phyloP scores from a whole-genome alignment of 148 eudicot genomes.

The Cornus controversa region DNA sequence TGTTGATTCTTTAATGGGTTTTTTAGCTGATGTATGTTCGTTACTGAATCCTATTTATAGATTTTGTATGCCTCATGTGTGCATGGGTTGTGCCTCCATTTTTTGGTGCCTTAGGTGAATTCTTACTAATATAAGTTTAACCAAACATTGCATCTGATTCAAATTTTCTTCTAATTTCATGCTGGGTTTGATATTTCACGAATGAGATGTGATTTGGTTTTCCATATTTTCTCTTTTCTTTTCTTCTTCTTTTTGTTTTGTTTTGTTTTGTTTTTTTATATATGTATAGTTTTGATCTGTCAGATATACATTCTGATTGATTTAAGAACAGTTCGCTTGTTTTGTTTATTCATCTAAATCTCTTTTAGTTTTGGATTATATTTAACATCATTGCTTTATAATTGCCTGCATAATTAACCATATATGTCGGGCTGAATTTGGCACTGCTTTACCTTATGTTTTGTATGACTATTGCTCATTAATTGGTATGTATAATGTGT shows the following conservation, averaged over 20 bases:
- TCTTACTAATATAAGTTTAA: too few relatives aligned
- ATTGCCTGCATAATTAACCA: not conserved
- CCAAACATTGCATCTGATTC: not conserved
- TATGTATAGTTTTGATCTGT: too few relatives aligned
- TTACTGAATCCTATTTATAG: too few relatives aligned
- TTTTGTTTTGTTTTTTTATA: too few relatives aligned
- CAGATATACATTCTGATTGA: not conserved
- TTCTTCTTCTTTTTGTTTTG: too few relatives aligned
- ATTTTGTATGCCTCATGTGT: too few relatives aligned
- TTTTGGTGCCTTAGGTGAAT: too few relatives aligned
- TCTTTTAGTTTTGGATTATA: not conserved
- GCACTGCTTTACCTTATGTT: not conserved
- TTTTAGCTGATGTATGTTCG: too few relatives aligned
- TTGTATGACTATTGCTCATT: not conserved
- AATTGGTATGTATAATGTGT: not conserved
- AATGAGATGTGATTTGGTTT: not conserved
- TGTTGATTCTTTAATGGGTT: too few relatives aligned
- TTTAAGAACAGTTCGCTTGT: not conserved
- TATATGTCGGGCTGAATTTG: not conserved
- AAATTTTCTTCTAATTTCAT: not conserved
- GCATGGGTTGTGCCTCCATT: too few relatives aligned
- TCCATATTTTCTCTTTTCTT: not conserved
- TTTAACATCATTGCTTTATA: not conserved
- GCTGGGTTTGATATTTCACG: not conserved
- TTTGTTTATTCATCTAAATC: not conserved